Base-by-base conservation (phyloP, 73 alveolate genomes). In the Tetrahymena elliotti region DNA sequence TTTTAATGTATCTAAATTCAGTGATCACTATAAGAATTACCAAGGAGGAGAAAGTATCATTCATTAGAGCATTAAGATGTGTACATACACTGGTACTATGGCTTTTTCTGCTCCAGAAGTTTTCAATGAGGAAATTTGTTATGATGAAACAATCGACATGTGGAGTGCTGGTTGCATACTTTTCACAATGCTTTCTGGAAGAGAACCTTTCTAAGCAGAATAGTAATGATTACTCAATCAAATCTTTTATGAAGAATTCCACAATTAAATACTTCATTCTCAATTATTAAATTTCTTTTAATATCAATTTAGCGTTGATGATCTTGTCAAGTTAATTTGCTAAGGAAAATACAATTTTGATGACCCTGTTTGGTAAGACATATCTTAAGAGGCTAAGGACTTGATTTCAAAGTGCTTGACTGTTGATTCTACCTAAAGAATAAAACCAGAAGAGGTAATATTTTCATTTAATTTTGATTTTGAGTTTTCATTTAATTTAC, bases 31-130 rank as follows among this genome's bases (percentile, higher is more conserved):
- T 27, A 94, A 94, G 34, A 93, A 94, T 38, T 94, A 68, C 41
- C 83, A 93, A 83, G 96, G 93, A 36, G 82, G 92, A 12, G 54
- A 94, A 83, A 84, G 93, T 24, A 83, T 84, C 53, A 68, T 68
- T 11, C 34, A 68, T 36, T 47, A 94, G 6, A 94, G 93, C 33
- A 94, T 94, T 18, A 93, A 94, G 84, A 94, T 94, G 96, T 94
- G 96, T 39, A 94, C 96, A 1, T 94, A 94, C 33, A 94, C 96
- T 38, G 96, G 96, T 10, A 94, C 96, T 11, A 93, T 94, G 34
- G 88, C 96, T 40, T 94, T 94, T 83, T 94, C 96, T 11, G 96
- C 96, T 37, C 94, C 96, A 33, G 96, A 94, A 94, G 93, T 94
- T 6, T 94, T 94, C 83, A 94, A 93, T 83, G 96, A 93, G 18